Conservation (phyloP, 768 basidiomycete genomes). For the Panaeolus cyanescens region DNA sequence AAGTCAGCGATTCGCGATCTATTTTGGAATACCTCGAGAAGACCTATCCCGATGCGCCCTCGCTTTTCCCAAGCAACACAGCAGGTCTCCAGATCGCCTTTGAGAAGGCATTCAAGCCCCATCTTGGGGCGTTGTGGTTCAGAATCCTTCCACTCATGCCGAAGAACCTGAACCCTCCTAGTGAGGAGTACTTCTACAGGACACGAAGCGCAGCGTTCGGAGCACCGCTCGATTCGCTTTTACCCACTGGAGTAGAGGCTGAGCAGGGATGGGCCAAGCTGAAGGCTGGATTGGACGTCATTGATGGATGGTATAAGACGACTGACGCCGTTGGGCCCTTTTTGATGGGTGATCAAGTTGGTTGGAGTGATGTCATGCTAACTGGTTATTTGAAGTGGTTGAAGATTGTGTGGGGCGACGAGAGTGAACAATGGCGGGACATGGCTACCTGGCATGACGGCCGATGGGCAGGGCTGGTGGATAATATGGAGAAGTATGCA, state of each 20-base stretch:
- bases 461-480: constrained; percentile 35
- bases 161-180: constrained; percentile 19
- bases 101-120: constrained; percentile 15
- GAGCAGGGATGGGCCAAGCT: constrained; percentile 39
- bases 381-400: constrained; percentile 30
- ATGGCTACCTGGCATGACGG: constrained; percentile 39
- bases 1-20: constrained; percentile 41
- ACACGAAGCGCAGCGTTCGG: constrained; percentile 36
- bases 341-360: constrained; percentile 36
- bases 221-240: constrained; percentile 35
- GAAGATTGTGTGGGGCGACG: constrained; percentile 29
- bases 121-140: background rate
- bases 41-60: constrained; percentile 44
- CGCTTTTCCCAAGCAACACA: constrained; percentile 33
- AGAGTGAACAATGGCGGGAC: constrained; percentile 43
- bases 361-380: constrained; percentile 43
- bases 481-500: constrained; percentile 31
- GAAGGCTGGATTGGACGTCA: constrained; percentile 28
- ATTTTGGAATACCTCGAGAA: constrained; percentile 57
- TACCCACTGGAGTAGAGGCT: constrained; percentile 28
- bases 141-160: constrained; percentile 16
- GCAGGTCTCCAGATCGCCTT: constrained; percentile 43
- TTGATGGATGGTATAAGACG: constrained; percentile 31
- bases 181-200: constrained; percentile 33
- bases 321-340: constrained; percentile 29